Evolutionary conservation across 345 rosid species (phyloP).

Genomic region (Dipteronia sinensis): DNA sequence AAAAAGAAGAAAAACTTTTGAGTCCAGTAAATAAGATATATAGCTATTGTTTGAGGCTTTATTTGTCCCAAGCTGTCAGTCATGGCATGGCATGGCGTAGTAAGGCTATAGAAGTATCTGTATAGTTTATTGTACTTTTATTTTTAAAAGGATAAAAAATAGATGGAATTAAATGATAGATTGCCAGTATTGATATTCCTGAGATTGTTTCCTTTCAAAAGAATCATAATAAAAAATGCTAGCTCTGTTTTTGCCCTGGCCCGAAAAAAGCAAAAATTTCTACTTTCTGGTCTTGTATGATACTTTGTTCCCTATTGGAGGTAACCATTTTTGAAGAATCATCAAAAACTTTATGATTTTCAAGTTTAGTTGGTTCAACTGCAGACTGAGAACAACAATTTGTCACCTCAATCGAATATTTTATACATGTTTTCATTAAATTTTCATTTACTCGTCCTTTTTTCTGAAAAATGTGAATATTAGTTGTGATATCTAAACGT

Average conservation of each 20-base stretch:
- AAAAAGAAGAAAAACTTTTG: not conserved
- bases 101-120: not conserved
- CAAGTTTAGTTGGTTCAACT: not conserved
- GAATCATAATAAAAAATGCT: not conserved
- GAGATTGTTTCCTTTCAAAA: not conserved
- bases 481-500: not conserved
- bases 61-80: not conserved
- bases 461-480: not conserved
- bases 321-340: not conserved
- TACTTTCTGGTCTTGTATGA: not conserved
- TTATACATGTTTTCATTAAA: not conserved
- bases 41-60: not conserved
- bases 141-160: too few species aligned
- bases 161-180: not conserved
- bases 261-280: not conserved
- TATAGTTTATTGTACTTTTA: too few species aligned
- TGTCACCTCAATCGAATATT: not conserved
- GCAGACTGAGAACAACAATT: not conserved
- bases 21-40: not conserved
- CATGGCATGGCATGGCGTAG: not conserved
- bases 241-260: not conserved
- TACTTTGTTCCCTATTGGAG: not conserved
- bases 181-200: constrained; percentile 1
- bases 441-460: not conserved
- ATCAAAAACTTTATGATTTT: not conserved